Evolutionary conservation across 805 yeast species (phyloP).

Genomic region (Metschnikowia gelsemii): DNA sequence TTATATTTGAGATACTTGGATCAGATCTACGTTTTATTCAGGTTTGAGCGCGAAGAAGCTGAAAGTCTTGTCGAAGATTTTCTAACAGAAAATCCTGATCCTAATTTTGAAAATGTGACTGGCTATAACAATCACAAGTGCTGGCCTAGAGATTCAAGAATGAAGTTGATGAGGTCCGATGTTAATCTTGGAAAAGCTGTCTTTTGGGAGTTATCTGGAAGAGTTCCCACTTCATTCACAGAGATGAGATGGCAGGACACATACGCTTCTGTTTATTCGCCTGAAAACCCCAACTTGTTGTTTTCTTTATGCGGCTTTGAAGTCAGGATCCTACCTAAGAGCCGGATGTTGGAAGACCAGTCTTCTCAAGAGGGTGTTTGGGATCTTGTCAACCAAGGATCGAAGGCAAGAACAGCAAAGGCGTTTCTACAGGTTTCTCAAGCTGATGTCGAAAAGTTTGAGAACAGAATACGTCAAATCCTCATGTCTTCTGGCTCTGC

Average conservation of each 20-base stretch:
- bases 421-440: constrained; percentile 83
- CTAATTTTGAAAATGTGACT: constrained; percentile 80
- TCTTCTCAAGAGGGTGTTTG: constrained; percentile 82
- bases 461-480: constrained; percentile 81
- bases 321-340: constrained; percentile 78
- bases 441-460: constrained; percentile 76
- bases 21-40: constrained; percentile 73
- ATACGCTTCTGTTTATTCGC: constrained; percentile 83
- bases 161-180: constrained; percentile 88
- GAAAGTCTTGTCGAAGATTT: constrained; percentile 73
- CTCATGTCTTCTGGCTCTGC: constrained; percentile 95
- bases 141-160: constrained; percentile 92
- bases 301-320: constrained; percentile 96
- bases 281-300: constrained; percentile 83
- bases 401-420: constrained; percentile 85
- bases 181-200: constrained; percentile 90
- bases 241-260: constrained; percentile 76
- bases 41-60: constrained; percentile 72
- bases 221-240: constrained; percentile 76
- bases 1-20: constrained; percentile 82
- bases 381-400: constrained; percentile 69
- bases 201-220: constrained; percentile 81
- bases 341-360: constrained; percentile 52
- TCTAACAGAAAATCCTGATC: constrained; percentile 85
- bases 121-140: constrained; percentile 87